These are phyloP conservation scores for Pogostemon cablin DNA, from an alignment of 257 asterid genomes.

Conservation along the genomic window DNA sequence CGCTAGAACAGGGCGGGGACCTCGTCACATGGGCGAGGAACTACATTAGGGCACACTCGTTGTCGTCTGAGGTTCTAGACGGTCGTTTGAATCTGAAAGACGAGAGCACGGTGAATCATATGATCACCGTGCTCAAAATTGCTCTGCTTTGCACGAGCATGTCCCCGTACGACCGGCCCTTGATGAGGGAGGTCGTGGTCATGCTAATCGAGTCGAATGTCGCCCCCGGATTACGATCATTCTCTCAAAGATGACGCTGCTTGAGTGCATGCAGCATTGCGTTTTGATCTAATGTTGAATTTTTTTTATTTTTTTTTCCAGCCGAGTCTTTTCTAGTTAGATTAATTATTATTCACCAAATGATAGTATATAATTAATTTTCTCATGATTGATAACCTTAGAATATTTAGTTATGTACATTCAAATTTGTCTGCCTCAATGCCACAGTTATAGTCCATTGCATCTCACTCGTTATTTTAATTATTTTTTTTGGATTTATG, in stretches of 20 bases:
- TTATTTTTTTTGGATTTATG: too few relatives aligned
- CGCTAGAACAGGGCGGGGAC: slow-evolving; percentile 85
- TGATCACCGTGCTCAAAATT: slow-evolving; percentile 70
- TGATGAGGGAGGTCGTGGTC: slow-evolving; percentile 82
- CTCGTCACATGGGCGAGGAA: slow-evolving; percentile 71
- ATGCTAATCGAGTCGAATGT: slow-evolving; percentile 80
- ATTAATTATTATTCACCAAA: slow-evolving; percentile 19
- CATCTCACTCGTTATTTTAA: too few relatives aligned
- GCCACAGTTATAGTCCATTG: too few relatives aligned
- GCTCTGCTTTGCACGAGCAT: slow-evolving; percentile 80
- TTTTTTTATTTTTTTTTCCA: slow-evolving; percentile 32
- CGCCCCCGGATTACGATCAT: slow-evolving; percentile 53
- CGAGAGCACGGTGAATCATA: slow-evolving; percentile 56
- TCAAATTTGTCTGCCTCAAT: neutral
- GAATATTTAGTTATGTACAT: slow-evolving; percentile 28
- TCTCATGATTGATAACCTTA: slow-evolving; percentile 22
- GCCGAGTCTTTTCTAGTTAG: slow-evolving; percentile 35
- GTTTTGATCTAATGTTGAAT: slow-evolving; percentile 9
- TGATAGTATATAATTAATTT: slow-evolving; percentile 43
- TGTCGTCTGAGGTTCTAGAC: slow-evolving; percentile 71
- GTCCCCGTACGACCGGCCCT: slow-evolving; percentile 79
- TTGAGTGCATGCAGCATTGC: slow-evolving; percentile 36
- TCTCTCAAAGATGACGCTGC: slow-evolving; percentile 43
- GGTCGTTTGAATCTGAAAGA: slow-evolving; percentile 59
- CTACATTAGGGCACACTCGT: slow-evolving; percentile 55